phyloP scores from a whole-genome alignment of 1,139 yeast genomes.

The Sugiyamaella sp. region DNA sequence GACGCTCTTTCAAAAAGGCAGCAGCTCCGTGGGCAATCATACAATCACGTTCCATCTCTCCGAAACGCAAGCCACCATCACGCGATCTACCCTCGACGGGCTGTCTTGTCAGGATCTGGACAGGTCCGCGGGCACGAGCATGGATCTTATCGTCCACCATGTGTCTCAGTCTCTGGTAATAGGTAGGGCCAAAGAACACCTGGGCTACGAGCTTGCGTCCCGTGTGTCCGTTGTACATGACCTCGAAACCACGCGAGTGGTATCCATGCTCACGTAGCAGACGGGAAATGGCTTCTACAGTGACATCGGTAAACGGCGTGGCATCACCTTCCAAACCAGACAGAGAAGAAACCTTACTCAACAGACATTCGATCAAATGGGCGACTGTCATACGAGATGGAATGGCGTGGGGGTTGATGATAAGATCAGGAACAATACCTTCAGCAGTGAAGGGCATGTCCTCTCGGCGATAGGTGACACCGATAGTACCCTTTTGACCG shows the following conservation, averaged over 20 bases:
- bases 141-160: constrained; percentile 99
- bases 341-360: constrained; percentile 91
- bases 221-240: constrained; percentile 98
- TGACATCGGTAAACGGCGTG: constrained; percentile 96
- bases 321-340: constrained; percentile 99
- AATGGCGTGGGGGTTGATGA: constrained; percentile 98
- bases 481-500: constrained; percentile 99
- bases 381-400: constrained; percentile 99
- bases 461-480: constrained; percentile 97
- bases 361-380: constrained; percentile 95
- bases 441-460: constrained; percentile 99
- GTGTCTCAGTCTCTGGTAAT: constrained; percentile 97
- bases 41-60: constrained; percentile 99
- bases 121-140: constrained; percentile 99
- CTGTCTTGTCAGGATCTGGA: constrained; percentile 96
- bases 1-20: constrained; percentile 92
- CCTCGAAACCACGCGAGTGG: constrained; percentile 98
- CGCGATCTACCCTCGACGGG: constrained; percentile 99
- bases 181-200: constrained; percentile 97
- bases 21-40: constrained; percentile 99
- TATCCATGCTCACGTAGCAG: constrained; percentile 93
- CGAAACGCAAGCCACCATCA: constrained; percentile 99
- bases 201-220: constrained; percentile 98
- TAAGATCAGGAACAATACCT: constrained; percentile 95
- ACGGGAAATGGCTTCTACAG: constrained; percentile 94